Evolutionary conservation across 257 asterid genomes (phyloP), one percentile per base, ranked within the genome.

Genomic region (Solanum clarkiae): DNA sequence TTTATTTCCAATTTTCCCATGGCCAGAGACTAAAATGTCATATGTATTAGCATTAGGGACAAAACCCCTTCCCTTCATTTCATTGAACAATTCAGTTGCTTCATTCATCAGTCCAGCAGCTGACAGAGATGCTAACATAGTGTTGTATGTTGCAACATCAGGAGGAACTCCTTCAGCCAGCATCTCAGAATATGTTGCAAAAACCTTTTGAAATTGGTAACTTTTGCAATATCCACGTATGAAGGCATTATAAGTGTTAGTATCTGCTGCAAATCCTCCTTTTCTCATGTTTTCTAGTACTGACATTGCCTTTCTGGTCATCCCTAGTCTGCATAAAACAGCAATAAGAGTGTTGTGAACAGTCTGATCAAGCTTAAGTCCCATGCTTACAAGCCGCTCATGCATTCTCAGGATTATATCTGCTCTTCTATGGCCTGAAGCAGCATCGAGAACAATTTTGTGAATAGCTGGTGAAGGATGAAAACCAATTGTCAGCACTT

Each of bases 191-290:
- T 91, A 95, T 69, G 90, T 83, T 49, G 89, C 82, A 83, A 87
- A 79, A 55, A 94, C 98, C 88, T 92, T 94, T 82, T 91, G 90
- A 18, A 92, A 81, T 85, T 91, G 93, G 55, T 85, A 88, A 86
- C 92, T 91, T 91, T 88, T 94, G 90, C 97, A 93, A 84, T 93
- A 94, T 83, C 98, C 99, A 84, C 74, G 92, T 84, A 96, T 92
- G 83, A 96, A 88, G 85, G 98, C 92, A 85, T 96, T 96, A 91
- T 92, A 95, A 18, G 95, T 90, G 86, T 87, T 72, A 66, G 88
- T 92, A 88, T 95, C 97, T 68, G 98, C 92, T 65, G 68, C 86
- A 89, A 94, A 89, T 26, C 99, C 99, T 40, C 80, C 86, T 84
- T 82, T 87, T 84, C 87, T 92, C 99, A 96, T 95, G 83, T 90